Evolutionary conservation across 805 yeast species (phyloP).

Genomic region (Wickerhamiella dianesei): DNA sequence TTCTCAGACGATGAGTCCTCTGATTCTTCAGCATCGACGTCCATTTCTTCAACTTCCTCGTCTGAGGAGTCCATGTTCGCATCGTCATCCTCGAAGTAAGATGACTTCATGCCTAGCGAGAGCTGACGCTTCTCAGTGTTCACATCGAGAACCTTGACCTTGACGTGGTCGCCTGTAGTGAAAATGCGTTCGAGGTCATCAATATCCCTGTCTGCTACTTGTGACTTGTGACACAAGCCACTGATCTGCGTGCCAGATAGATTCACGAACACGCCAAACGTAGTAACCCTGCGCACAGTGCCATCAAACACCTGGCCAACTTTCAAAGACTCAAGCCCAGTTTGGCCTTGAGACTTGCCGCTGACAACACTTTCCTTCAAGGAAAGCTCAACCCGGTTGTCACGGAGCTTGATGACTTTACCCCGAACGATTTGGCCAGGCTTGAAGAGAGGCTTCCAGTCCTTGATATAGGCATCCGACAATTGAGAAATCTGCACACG

Average conservation of each 20-base stretch:
- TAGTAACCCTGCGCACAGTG: constrained; percentile 59
- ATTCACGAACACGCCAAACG: constrained; percentile 82
- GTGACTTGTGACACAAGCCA: constrained; percentile 79
- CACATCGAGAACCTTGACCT: constrained; percentile 59
- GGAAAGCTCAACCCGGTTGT: constrained; percentile 51
- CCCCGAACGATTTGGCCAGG: constrained; percentile 64
- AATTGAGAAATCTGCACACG: constrained; percentile 70
- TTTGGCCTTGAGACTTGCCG: constrained; percentile 40
- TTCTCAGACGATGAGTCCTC: constrained; percentile 18
- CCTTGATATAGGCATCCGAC: constrained; percentile 67
- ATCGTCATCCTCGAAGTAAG: constrained; percentile 47
- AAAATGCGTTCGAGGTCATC: constrained; percentile 52
- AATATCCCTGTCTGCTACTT: constrained; percentile 52
- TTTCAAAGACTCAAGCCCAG: constrained; percentile 41
- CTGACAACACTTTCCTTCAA: constrained; percentile 67
- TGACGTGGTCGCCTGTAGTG: constrained; percentile 81
- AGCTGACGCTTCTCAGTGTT: constrained; percentile 57
- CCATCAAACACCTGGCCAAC: constrained; percentile 69
- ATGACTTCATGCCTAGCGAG: constrained; percentile 88
- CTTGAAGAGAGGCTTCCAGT: constrained; percentile 71
- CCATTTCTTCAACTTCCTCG: constrained; percentile 19
- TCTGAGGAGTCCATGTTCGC: constrained; percentile 22
- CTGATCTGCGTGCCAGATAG: constrained; percentile 64
- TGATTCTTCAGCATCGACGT: constrained; percentile 15
- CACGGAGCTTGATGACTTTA: constrained; percentile 50